Evolutionary conservation across 495 filamentous ascomycete species (phyloP), one percentile per base, ranked within the genome.

Genomic region (Aspergillus nidulans): DNA sequence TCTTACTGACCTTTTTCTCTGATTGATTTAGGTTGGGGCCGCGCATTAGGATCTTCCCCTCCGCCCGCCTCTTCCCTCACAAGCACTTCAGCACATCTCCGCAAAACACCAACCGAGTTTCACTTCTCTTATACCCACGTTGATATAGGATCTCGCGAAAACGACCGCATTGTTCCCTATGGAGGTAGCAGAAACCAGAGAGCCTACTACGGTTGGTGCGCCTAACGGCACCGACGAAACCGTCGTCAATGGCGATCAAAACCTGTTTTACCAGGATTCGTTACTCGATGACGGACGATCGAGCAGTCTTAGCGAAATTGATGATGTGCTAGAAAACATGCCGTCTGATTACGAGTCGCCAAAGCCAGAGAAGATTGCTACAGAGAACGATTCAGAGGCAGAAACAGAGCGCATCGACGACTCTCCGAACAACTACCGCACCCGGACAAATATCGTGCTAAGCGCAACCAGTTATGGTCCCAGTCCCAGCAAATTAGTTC

Each of bases 351-450:
- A 81, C 52, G 79, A 79, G 46, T 73, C 73, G 13, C 69, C 68
- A 5, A 76, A 76, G 56, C 66, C 57, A 44, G 69, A 72, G 52
- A 71, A 57, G 61, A 63, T 40, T 57, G 67, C 61, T 47, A 59
- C 68, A 50, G 85, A 86, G 53, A 87, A 87, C 60, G 92, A 97
- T 72, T 95, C 94, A n/a, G 94, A 98, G 71, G 94, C 95, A 24
- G 94, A 97, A 74, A 98, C 94, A 7, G 95, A 97, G 73, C 84
- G 95, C 48, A 79, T 97, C 61, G 92, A 95, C 60, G 84, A 89
- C 64, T 92, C 92, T n/a, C 95, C 94, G 19, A 83, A 88, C 53
- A 90, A 92, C 57, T 72, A 76, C 60, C 79, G 78, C 60, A 66
- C 70, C 26, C 77, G 79, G 57, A 77, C 77, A 61, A 81, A 87